A percentile compares a stretch with the other conserved stretches of the same genome.
phyloP scores from a whole-genome alignment of 1,284 basidiomycete genomes.

The Peniophora sp. region DNA sequence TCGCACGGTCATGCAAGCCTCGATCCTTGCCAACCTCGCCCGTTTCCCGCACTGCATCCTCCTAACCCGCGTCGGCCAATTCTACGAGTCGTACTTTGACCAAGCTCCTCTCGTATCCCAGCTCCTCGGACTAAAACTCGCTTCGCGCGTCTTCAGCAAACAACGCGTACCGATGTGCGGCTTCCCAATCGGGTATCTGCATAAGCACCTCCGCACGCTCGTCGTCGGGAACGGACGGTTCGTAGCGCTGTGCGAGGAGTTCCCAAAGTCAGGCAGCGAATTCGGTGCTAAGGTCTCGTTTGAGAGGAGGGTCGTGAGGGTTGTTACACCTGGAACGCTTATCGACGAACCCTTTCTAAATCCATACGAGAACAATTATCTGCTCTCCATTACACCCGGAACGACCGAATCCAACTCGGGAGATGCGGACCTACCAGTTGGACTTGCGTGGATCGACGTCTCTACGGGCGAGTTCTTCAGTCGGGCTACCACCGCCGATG shows the following conservation, averaged over 20 bases:
- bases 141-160: conserved; percentile 65
- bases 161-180: conserved; percentile 76
- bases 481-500: conserved; percentile 45
- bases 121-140: conserved; percentile 77
- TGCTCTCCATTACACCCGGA: conserved; percentile 58
- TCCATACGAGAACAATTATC: conserved; percentile 81
- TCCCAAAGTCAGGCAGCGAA: conserved; percentile 39
- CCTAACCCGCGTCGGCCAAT: conserved; percentile 87
- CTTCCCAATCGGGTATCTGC: conserved; percentile 80
- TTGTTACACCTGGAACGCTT: conserved; percentile 89
- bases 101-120: conserved; percentile 77
- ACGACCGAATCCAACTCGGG: neutral
- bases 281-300: conserved; percentile 46
- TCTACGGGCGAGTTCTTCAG: conserved; percentile 92
- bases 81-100: conserved; percentile 96
- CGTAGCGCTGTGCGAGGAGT: conserved; percentile 92
- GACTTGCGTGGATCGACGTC: conserved; percentile 90
- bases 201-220: conserved; percentile 80
- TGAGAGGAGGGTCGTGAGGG: conserved; percentile 72
- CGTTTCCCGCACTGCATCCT: conserved; percentile 85
- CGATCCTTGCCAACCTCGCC: conserved; percentile 64
- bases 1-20: conserved; percentile 49
- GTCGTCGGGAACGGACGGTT: conserved; percentile 78
- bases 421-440: conserved; percentile 23
- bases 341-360: conserved; percentile 86